phyloP scores from a whole-genome alignment of 495 filamentous ascomycete genomes.

The Talaromyces proteolyticus region DNA sequence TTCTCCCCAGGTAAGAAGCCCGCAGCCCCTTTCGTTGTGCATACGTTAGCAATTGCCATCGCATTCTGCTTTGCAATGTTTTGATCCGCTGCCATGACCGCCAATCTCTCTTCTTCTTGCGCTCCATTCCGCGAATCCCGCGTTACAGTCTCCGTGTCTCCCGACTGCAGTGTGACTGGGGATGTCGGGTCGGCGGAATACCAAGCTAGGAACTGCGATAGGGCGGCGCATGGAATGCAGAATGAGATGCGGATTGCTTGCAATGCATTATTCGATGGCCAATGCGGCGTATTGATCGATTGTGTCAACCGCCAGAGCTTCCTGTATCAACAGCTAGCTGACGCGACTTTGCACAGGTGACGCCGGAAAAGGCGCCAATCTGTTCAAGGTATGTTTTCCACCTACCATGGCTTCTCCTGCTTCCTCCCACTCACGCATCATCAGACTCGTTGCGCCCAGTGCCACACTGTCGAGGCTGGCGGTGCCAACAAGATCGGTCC shows the following conservation, averaged over 20 bases:
- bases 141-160: too few relatives aligned
- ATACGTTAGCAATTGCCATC: background rate
- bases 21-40: background rate
- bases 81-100: too few relatives aligned
- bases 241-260: too few relatives aligned
- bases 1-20: slow-evolving; percentile 5
- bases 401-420: background rate
- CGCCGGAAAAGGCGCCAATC: slow-evolving; percentile 92
- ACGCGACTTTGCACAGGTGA: slow-evolving; percentile 59
- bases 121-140: too few relatives aligned
- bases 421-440: background rate
- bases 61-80: background rate
- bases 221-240: too few relatives aligned
- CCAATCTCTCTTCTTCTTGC: too few relatives aligned
- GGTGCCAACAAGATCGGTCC: slow-evolving; percentile 98
- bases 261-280: too few relatives aligned
- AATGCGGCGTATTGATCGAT: too few relatives aligned
- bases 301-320: too few relatives aligned
- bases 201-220: too few relatives aligned
- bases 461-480: slow-evolving; percentile 83
- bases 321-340: background rate
- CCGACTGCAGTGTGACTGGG: too few relatives aligned
- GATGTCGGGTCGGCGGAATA: too few relatives aligned
- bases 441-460: slow-evolving; percentile 93
- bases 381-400: slow-evolving; percentile 90